Base-by-base conservation (phyloP, 2,329 filamentous ascomycete species). In the Pestalotiopsis fici region DNA sequence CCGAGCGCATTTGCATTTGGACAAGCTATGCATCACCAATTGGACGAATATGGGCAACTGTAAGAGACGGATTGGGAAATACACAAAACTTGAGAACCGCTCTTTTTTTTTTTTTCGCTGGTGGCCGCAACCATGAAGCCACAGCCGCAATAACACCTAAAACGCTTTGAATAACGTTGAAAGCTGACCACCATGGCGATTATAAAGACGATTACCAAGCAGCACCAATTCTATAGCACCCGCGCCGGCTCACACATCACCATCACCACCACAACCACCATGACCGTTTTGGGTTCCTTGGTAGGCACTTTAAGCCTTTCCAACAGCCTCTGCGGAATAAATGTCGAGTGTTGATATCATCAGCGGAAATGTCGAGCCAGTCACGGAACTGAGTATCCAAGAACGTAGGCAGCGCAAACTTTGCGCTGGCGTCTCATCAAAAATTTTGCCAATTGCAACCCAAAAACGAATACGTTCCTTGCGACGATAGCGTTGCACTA, bases 401-500 rank as follows among this genome's bases (percentile, higher is more conserved):
- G 11, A 35, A 35, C 31, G 31, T 35, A 35, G 31, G 31, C 31
- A 35, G 31, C 31, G 31, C 31, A 35, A 35, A 35, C 31, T 35
- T 35, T 35, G 31, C 31, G 11, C 11, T 35, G 31, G 31, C 31
- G 31, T 35, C 31, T n/a, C n/a, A n/a, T n/a, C n/a, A n/a, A n/a
- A n/a, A n/a, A n/a, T n/a, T n/a, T n/a, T n/a, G n/a, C n/a, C n/a
- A n/a, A 11, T 35, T 35, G 31, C n/a, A 35, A 35, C 31, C n/a
- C 43, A 15, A 50, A 35, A 35, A 23, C 21, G 43, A 50, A 50
- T n/a, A 50, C 18, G 43, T 50, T 43, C 43, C 3, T 7, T 50
- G 55, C 55, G 18, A 60, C 57, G 21, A 23, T 37, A 31, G 57
- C 57, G 57, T 60, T 60, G 57, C 57, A 31, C 57, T 60, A 60